phyloP scores from a whole-genome alignment of 352 stramenopile species.

The Phytophthora capsici region DNA sequence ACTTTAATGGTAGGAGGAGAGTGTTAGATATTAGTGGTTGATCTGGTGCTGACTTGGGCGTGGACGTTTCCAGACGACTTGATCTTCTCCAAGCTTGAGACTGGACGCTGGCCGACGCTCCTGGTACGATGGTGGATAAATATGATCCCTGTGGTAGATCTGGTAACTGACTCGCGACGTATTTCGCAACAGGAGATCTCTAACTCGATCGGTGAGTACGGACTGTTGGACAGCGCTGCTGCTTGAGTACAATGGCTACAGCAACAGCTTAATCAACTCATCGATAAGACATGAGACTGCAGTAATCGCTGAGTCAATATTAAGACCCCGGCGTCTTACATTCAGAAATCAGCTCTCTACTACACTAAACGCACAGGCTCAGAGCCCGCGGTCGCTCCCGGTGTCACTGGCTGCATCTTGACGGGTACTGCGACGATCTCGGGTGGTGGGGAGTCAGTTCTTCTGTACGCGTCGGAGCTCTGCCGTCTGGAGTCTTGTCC shows the following conservation, averaged over 20 bases:
- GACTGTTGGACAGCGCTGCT: constrained; percentile 22
- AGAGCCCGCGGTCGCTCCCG: not conserved
- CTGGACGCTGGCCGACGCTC: constrained; percentile 69
- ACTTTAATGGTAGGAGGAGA: constrained; percentile 68
- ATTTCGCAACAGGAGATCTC: constrained; percentile 33
- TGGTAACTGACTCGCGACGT: constrained; percentile 1
- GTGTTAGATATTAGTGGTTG: not conserved
- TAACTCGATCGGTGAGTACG: constrained; percentile 31
- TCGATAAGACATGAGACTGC: not conserved
- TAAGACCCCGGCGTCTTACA: not conserved
- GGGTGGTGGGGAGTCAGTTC: constrained; percentile 2
- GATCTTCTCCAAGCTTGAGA: constrained; percentile 79
- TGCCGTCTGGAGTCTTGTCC: constrained; percentile 13
- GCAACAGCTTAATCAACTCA: not conserved
- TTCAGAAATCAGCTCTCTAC: not conserved
- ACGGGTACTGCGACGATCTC: constrained; percentile 27
- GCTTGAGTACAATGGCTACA: not conserved
- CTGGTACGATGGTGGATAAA: constrained; percentile 42
- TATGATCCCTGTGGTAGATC: too few relatives aligned
- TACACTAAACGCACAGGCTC: constrained; percentile 16
- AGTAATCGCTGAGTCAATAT: constrained; percentile 3
- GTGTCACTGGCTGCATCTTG: constrained; percentile 29
- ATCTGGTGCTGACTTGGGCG: constrained; percentile 1
- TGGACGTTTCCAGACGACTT: constrained; percentile 54
- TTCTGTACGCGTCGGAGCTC: constrained; percentile 8